Conservation (phyloP, 2,329 filamentous ascomycete genomes). For the Nigrograna mackinnonii region DNA sequence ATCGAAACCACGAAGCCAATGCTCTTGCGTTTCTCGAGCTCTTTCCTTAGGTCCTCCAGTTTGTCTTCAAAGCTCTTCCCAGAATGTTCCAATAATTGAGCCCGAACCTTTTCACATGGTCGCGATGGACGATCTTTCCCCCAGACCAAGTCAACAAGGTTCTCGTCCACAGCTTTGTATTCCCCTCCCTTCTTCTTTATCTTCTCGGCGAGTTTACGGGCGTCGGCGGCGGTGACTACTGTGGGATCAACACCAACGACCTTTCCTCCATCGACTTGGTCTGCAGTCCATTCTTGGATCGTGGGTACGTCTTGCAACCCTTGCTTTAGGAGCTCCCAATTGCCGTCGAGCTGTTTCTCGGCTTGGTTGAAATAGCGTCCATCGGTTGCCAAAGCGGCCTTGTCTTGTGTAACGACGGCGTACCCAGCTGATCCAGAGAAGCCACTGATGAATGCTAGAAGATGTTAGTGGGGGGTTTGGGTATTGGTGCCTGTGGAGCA, state of each 20-base stretch:
- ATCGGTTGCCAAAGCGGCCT: constrained; percentile 90
- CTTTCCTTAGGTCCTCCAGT: constrained; percentile 83
- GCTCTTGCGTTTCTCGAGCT: constrained; percentile 86
- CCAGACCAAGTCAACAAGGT: constrained; percentile 94
- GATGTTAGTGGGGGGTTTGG: constrained; percentile 22
- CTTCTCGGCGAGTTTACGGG: constrained; percentile 78
- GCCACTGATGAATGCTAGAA: constrained; percentile 78
- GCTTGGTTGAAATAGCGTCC: constrained; percentile 99
- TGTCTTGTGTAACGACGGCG: constrained; percentile 82
- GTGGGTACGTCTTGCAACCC: constrained; percentile 92
- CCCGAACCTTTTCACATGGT: constrained; percentile 75
- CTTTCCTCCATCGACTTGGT: constrained; percentile 85
- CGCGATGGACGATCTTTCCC: constrained; percentile 70
- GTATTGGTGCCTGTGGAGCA: constrained; percentile 6
- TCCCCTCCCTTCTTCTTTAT: constrained; percentile 86
- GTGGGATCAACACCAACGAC: constrained; percentile 88
- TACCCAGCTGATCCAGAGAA: constrained; percentile 96
- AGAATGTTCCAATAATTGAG: constrained; percentile 72
- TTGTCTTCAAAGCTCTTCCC: constrained; percentile 85
- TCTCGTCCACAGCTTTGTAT: constrained; percentile 74
- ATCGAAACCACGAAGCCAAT: constrained; percentile 89
- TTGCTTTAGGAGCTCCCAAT: constrained; percentile 92
- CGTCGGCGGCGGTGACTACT: constrained; percentile 75
- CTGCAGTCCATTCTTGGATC: constrained; percentile 93
- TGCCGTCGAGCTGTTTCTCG: constrained; percentile 82